Base-by-base conservation (phyloP, 2,329 filamentous ascomycete genomes). In the Ceratocystis eucalypticola region DNA sequence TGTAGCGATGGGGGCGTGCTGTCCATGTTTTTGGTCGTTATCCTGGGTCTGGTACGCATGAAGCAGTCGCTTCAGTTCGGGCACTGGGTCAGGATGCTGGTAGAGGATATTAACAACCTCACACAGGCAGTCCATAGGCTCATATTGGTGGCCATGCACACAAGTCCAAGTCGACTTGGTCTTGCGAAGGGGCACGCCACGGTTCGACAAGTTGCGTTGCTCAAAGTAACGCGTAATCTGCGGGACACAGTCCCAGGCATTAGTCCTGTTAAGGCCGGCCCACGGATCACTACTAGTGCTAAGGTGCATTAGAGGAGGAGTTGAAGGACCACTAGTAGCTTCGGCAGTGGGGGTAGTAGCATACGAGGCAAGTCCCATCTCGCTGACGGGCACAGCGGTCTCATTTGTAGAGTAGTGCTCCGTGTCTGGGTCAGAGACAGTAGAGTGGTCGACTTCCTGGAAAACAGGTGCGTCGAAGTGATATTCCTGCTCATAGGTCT, bases 211-310 rank as follows among this genome's bases (percentile, higher is more conserved):
- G 57, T 33, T 63, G 65, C 25, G 63, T 84, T 64, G 82, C 69
- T 89, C 88, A 65, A 97, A 89, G 73, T 96, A 99, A 69, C 84
- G 83, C 72, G 90, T 86, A 71, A 99, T 99, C 70, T 90, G 88
- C 12, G 89, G 89, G 64, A 95, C 83, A 65, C 90, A 89, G 72
- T 99, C 94, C 94, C 94, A 99, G 17, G 91, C 92, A 75, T 97
- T 99, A 63, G 80, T 84, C 61, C 85, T 82, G n/a, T 84, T 80
- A 74, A 88, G 96, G 61, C 81, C 81, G 69, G 84, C 82, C 89
- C 89, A 96, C 22, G 85, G 82, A 71, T 87, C 80, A 48, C 75
- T 75, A 68, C 80, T 76, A 33, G 77, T 79, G 30, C 81, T 79
- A 63, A 68, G 59, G 46, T 50, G 46, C 63, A 68, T 30, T 41